phyloP scores from a whole-genome alignment of 2,329 filamentous ascomycete species.

The Colletotrichum sp. region DNA sequence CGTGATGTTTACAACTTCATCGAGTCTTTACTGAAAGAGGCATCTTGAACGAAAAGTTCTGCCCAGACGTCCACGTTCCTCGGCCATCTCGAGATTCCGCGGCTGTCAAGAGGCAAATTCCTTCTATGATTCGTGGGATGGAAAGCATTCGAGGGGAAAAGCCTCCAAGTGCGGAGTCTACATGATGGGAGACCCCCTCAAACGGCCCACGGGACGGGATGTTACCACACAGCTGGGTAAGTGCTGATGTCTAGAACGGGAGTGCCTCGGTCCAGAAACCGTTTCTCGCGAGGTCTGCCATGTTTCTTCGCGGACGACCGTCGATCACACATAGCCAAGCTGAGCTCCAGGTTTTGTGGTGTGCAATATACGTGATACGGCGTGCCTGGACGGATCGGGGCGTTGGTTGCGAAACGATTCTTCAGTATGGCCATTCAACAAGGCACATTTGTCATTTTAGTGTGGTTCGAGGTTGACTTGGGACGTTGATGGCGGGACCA shows the following conservation, averaged over 20 bases:
- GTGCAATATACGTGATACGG: background rate
- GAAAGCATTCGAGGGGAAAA: background rate
- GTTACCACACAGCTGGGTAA: background rate
- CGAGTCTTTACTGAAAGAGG: slow-evolving; percentile 1
- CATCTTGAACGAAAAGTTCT: background rate
- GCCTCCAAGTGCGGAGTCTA: background rate
- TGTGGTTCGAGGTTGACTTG: background rate
- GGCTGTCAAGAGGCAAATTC: background rate
- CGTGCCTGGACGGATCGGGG: background rate
- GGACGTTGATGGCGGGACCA: background rate
- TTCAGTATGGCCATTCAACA: background rate
- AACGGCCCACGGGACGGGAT: background rate
- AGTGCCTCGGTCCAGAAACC: background rate
- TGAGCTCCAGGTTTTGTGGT: background rate
- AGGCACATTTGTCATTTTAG: background rate
- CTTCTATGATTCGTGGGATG: background rate
- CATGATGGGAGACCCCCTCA: background rate
- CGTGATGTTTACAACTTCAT: background rate
- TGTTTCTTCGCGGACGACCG: background rate
- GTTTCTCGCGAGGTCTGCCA: background rate
- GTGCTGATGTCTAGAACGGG: background rate
- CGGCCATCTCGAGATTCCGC: background rate
- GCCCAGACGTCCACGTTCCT: background rate
- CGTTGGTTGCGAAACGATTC: background rate
- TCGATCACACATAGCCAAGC: background rate